Base-by-base conservation (phyloP, 352 stramenopile genomes). In the Aphanomyces stellatus region DNA sequence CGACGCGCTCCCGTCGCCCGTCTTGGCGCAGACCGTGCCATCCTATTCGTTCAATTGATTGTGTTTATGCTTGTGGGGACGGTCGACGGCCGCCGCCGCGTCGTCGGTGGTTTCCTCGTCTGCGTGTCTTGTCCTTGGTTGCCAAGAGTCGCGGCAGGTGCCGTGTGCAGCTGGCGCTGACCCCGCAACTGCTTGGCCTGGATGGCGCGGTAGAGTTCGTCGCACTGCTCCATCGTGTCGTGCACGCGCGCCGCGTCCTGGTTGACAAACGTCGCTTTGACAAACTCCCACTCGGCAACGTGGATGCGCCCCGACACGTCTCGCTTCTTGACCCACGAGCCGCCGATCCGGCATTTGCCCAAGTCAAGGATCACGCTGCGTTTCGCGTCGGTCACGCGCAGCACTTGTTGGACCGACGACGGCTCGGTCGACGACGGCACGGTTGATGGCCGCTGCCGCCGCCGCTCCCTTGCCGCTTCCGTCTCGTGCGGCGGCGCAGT, bases 261-360 rank as follows among this genome's bases (percentile, higher is more conserved):
- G 34, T 17, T 59, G 11, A 19, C 40, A 59, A 67, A 67, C 11
- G 57, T 30, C 6, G 60, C 34, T 22, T 59, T 67, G 25, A 67
- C 60, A 67, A 59, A 67, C n/a, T 40, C 41, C 60, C 60, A 67
- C n/a, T 67, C 60, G 31, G 60, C 60, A 4, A 34, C 17, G 34
- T 67, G 60, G n/a, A 67, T 31, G 11, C 60, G 60, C 4, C 48
- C 48, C 13, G 60, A 48, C 19, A 2, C 8, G 10, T 40, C 22
- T 2, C 48, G 34, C 27, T 67, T 59, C 30, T 67, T 67, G 34
- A 67, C 60, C 60, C 60, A 67, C n/a, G 19, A 46, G 15, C 60
- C 60, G 4, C 60, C 60, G n/a, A 13, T 46, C 1, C 48, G 43
- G 8, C n/a, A 48, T 37, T 49, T 57, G n/a, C 13, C 13, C 8